Conservation (phyloP, 176 grass and related monocot genomes). For the Stipa capillata region DNA sequence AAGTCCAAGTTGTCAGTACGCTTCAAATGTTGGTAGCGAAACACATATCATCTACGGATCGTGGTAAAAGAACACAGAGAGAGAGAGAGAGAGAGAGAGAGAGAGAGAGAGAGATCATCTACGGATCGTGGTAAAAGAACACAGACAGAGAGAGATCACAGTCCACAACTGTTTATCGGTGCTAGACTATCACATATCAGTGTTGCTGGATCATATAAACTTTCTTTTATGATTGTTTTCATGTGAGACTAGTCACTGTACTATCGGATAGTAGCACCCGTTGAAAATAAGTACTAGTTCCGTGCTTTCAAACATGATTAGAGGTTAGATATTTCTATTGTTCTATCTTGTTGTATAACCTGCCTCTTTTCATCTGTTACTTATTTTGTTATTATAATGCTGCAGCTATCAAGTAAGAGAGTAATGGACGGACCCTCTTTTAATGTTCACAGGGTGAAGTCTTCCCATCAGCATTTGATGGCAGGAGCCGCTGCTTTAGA, state of each 20-base stretch:
- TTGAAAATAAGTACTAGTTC: not conserved
- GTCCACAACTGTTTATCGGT: not conserved
- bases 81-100: too few relatives aligned
- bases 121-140: not conserved
- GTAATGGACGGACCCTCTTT: conserved; percentile 79
- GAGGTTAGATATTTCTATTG: not conserved
- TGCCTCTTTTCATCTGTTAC: conserved; percentile 10
- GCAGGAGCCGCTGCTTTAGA: conserved; percentile 45
- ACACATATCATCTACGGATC: not conserved
- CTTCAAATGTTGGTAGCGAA: not conserved
- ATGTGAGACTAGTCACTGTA: not conserved
- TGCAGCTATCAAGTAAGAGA: conserved; percentile 73
- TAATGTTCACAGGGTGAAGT: conserved; percentile 61
- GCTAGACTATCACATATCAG: not conserved
- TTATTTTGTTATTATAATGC: conserved; percentile 20
- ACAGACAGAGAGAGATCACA: too few relatives aligned
- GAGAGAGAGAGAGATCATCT: too few relatives aligned
- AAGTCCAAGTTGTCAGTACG: not conserved
- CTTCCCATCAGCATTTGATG: conserved; percentile 74
- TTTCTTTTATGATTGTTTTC: not conserved
- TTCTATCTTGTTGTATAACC: conserved; percentile 12
- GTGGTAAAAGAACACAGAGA: not conserved
- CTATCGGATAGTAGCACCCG: not conserved
- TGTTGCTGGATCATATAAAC: not conserved
- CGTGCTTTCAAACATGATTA: not conserved